These are phyloP conservation scores for Limnanthes douglasii DNA, from an alignment of 345 rosid species.

Conservation along the genomic window DNA sequence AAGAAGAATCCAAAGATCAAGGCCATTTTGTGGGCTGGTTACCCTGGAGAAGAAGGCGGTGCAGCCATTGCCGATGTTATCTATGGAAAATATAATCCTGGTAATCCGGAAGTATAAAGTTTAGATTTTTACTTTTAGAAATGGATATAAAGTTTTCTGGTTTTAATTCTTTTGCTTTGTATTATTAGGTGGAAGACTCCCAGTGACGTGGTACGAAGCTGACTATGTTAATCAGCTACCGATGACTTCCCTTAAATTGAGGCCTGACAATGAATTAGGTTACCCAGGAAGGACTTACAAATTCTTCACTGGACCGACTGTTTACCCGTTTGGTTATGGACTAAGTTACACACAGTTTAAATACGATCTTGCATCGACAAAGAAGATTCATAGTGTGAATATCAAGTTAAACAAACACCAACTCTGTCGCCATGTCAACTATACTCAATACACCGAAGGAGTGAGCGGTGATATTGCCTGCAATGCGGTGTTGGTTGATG, in stretches of 20 bases:
- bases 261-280: slow-evolving; percentile 23
- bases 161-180: not conserved
- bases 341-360: slow-evolving; percentile 25
- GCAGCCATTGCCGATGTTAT: slow-evolving; percentile 50
- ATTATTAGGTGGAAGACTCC: slow-evolving; percentile 36
- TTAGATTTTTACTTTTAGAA: not conserved
- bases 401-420: not conserved
- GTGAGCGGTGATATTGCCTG: not conserved
- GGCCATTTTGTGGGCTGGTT: slow-evolving; percentile 50
- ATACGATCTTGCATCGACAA: not conserved
- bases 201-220: slow-evolving; percentile 32
- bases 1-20: slow-evolving; percentile 15
- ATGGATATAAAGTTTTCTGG: not conserved
- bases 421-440: not conserved
- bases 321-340: slow-evolving; percentile 42
- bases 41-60: slow-evolving; percentile 67
- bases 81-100: slow-evolving; percentile 48
- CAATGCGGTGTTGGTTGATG: not conserved
- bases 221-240: slow-evolving; percentile 21
- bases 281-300: slow-evolving; percentile 47
- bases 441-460: not conserved
- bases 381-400: not conserved
- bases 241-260: slow-evolving; percentile 38
- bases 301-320: slow-evolving; percentile 34
- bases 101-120: slow-evolving; percentile 10